Evolutionary conservation across 2,329 filamentous ascomycete genomes (phyloP), one percentile per base, ranked within the genome.

Genomic region (Colletotrichum chlorophyti): DNA sequence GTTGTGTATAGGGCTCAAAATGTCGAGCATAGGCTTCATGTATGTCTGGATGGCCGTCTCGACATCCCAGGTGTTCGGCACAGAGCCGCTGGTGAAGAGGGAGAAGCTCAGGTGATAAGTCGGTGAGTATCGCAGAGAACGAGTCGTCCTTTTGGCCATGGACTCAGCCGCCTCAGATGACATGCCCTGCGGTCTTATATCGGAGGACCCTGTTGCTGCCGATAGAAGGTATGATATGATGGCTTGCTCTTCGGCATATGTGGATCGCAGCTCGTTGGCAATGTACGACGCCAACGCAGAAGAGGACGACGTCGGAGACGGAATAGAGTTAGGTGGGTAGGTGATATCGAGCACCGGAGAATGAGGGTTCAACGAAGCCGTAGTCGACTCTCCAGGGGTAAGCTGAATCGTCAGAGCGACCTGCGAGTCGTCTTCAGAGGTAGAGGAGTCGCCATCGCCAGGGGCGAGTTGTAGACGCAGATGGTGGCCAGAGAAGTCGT

Each of bases 51-150:
- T 82, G 0, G 94, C 93, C 31, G 83, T 76, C 64, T 97, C 90
- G 47, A 98, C 91, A 49, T 96, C 91, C 95, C 95, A 99, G 9
- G 89, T 90, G 27, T 90, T 96, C 2, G 95, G 95, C 0, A 80
- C 73, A 1, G 89, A 83, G 1, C 87, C 87, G 11, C 90, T 89
- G 0, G 92, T 95, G 71, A 99, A 98, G 3, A 99, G 81, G 0
- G 95, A 99, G 69, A 99, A 97, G 0, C 93, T 97, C 24, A 99
- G 79, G 70, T 99, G 95, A 71, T 98, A 99, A 0, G 91, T 96
- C 12, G 93, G 88, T 4, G 95, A 90, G 71, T 97, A 96, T 70
- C 94, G 96, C 68, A 98, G 84, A 1, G 93, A 92, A 47, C 93
- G 84, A 3, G 91, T 95, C 31, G 91, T 91, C 61, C 93, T 90